A percentile compares a stretch with the other conserved stretches of the same genome.
These are phyloP conservation scores for Dendrobium huoshanense DNA, from an alignment of 106 monocot genomes.

Conservation along the genomic window DNA sequence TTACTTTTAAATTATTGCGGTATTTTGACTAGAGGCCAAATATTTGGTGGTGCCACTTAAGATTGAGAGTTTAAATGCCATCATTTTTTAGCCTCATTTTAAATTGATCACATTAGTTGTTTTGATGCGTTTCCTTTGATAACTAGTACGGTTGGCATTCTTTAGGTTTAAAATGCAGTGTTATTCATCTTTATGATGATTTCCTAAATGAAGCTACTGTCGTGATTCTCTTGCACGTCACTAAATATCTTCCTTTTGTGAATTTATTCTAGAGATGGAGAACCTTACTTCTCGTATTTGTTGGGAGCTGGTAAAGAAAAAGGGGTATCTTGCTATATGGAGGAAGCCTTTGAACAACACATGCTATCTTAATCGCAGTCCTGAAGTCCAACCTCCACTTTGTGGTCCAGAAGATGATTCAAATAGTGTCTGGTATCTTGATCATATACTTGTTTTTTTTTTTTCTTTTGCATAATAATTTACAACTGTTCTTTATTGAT, in stretches of 20 bases:
- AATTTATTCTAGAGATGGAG: slow-evolving; percentile 66
- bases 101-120: not conserved
- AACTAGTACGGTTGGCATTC: not conserved
- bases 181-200: not conserved
- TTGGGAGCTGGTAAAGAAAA: slow-evolving; percentile 95
- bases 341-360: slow-evolving; percentile 80
- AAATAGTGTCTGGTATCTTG: slow-evolving; percentile 67
- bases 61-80: not conserved
- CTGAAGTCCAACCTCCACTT: slow-evolving; percentile 54
- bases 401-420: slow-evolving; percentile 70
- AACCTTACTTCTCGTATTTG: slow-evolving; percentile 72
- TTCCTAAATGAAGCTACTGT: not conserved
- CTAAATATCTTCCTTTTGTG: not conserved
- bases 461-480: not conserved
- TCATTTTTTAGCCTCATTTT: not conserved
- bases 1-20: not conserved
- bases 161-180: not conserved
- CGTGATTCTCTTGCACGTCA: not conserved
- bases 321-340: slow-evolving; percentile 94
- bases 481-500: not conserved
- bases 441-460: not conserved
- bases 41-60: not conserved
- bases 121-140: not conserved
- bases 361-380: slow-evolving; percentile 59
- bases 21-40: not conserved